Percentiles rank a stretch among this genome's conserved stretches.
phyloP scores from a whole-genome alignment of 345 rosid genomes.

The Populus davidiana region DNA sequence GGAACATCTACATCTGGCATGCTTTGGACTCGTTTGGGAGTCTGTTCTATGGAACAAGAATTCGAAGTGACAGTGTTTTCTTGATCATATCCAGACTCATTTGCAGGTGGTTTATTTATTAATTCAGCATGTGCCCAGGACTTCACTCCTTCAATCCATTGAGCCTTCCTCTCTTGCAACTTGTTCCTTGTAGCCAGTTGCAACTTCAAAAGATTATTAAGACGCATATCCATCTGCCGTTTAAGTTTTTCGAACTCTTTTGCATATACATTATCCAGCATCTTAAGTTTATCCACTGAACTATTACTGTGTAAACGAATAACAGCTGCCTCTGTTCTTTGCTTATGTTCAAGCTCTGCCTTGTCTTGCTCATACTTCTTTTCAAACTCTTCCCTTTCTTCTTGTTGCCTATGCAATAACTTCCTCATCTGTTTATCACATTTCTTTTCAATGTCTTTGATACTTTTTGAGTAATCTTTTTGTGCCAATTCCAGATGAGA shows the following conservation, averaged over 20 bases:
- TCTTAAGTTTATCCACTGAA: constrained; percentile 46
- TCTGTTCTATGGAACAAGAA: constrained; percentile 21
- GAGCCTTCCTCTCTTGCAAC: constrained; percentile 41
- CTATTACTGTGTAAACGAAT: constrained; percentile 37
- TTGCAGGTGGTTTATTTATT: constrained; percentile 17
- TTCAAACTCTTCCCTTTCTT: constrained; percentile 38
- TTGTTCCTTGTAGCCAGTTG: constrained; percentile 41
- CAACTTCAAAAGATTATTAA: constrained; percentile 40
- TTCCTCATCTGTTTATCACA: constrained; percentile 45
- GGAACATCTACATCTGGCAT: constrained; percentile 24
- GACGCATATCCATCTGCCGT: constrained; percentile 29
- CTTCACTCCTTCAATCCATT: constrained; percentile 43
- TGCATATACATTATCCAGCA: constrained; percentile 44
- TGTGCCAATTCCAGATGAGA: constrained; percentile 32
- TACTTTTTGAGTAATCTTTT: constrained; percentile 49
- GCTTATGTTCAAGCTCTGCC: constrained; percentile 40
- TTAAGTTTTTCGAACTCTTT: constrained; percentile 42
- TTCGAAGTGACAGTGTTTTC: constrained; percentile 19
- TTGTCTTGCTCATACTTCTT: constrained; percentile 43
- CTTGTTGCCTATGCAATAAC: constrained; percentile 41
- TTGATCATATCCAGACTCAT: constrained; percentile 21
- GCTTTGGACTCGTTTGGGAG: constrained; percentile 17
- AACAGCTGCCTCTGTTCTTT: constrained; percentile 49
- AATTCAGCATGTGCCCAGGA: constrained; percentile 47
- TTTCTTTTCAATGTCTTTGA: constrained; percentile 45